Percentiles rank a stretch among this genome's conserved stretches.
These are phyloP conservation scores for Heterobasidion annosum DNA, from an alignment of 1,284 basidiomycete species.

Conservation along the genomic window DNA sequence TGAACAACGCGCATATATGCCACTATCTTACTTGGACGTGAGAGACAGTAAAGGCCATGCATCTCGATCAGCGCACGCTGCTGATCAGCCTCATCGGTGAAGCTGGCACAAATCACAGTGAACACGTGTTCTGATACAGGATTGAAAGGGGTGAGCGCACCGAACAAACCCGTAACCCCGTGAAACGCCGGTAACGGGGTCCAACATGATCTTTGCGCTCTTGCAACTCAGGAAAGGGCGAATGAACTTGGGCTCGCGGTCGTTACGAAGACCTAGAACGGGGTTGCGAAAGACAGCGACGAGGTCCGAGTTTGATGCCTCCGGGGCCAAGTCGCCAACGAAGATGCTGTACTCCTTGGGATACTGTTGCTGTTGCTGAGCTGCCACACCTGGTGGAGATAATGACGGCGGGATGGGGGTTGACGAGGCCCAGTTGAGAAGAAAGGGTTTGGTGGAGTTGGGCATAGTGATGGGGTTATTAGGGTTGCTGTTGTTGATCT, in stretches of 20 bases:
- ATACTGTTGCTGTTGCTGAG: slow-evolving; percentile 40
- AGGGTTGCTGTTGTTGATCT: slow-evolving; percentile 44
- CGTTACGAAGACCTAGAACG: slow-evolving; percentile 70
- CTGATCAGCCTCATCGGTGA: slow-evolving; percentile 81
- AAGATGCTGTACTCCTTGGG: slow-evolving; percentile 86
- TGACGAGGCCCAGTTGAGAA: slow-evolving; percentile 75
- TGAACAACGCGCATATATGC: not conserved
- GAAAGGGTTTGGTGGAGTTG: slow-evolving; percentile 66
- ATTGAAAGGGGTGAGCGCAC: slow-evolving; percentile 25
- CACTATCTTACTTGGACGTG: slow-evolving; percentile 62
- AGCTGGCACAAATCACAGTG: slow-evolving; percentile 31
- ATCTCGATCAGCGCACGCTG: slow-evolving; percentile 84
- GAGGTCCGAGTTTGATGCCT: slow-evolving; percentile 84
- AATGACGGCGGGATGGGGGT: slow-evolving; percentile 34
- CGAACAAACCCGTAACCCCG: slow-evolving; percentile 87
- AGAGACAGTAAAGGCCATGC: slow-evolving; percentile 82
- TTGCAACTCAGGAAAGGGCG: slow-evolving; percentile 82
- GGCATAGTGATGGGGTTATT: slow-evolving; percentile 60
- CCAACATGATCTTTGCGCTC: slow-evolving; percentile 90
- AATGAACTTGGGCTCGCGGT: slow-evolving; percentile 77
- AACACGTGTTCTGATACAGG: not conserved
- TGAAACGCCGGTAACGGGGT: slow-evolving; percentile 82
- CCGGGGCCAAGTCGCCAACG: slow-evolving; percentile 83
- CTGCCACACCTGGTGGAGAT: slow-evolving; percentile 22
- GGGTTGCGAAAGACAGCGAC: slow-evolving; percentile 85